These are phyloP conservation scores for Cavenderia fasciculata DNA, from an alignment of 78 protist genomes.

Conservation along the genomic window DNA sequence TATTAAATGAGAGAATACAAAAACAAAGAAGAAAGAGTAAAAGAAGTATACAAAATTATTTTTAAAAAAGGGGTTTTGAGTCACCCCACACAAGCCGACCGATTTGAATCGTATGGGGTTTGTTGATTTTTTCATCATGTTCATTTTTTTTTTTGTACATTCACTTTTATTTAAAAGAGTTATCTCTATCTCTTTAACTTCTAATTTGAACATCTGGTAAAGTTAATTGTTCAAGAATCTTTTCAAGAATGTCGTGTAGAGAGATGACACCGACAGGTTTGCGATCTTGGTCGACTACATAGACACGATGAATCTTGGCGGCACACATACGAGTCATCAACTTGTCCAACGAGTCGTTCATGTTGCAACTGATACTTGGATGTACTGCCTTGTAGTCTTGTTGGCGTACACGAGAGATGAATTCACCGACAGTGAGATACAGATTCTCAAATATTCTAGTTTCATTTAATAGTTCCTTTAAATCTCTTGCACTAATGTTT, in stretches of 20 bases:
- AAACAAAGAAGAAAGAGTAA: no score
- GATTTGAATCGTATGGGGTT: no score
- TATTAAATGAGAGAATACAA: no score
- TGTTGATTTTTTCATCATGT: no score
- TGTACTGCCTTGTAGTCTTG: constrained; percentile 49
- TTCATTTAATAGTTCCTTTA: constrained; percentile 53
- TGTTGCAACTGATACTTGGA: constrained; percentile 41
- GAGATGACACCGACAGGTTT: constrained; percentile 57
- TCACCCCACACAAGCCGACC: no score
- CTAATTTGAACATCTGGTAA: neutral
- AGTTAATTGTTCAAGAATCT: constrained; percentile 29
- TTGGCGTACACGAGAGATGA: constrained; percentile 52
- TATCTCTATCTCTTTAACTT: no score
- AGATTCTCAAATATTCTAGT: constrained; percentile 67
- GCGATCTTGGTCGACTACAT: constrained; percentile 33
- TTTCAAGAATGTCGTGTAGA: constrained; percentile 63
- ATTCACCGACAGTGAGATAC: constrained; percentile 68
- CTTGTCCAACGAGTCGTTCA: constrained; percentile 5
- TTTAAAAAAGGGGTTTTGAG: no score
- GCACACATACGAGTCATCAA: constrained; percentile 66
- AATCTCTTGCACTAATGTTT: constrained; percentile 65
- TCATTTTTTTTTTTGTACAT: no score
- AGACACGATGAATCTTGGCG: constrained; percentile 65
- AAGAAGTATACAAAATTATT: no score
- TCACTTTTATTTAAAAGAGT: no score